A percentile compares a stretch with the other conserved stretches of the same genome.
These are phyloP conservation scores for Phytophthora litchii DNA, from an alignment of 352 stramenopile genomes.

Conservation along the genomic window DNA sequence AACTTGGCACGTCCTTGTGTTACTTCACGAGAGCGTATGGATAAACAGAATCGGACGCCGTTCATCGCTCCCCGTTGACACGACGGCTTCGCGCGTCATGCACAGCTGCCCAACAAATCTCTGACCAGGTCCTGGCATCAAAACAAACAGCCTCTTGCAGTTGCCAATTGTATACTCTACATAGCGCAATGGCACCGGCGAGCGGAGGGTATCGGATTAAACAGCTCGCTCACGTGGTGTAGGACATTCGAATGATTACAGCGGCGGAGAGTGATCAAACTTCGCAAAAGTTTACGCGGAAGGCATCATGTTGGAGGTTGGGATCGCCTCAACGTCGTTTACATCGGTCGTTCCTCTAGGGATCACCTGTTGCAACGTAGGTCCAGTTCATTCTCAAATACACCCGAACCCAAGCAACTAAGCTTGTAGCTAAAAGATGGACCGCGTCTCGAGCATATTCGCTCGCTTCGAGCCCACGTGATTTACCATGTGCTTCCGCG, in stretches of 20 bases:
- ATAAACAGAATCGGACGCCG: slow-evolving; percentile 19
- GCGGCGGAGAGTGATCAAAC: slow-evolving; percentile 3
- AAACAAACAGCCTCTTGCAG: slow-evolving; percentile 5
- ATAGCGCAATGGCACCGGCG: slow-evolving; percentile 2
- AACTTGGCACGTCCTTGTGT: neutral
- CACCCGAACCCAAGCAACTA: neutral
- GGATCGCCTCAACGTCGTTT: too few species aligned
- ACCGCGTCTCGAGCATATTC: slow-evolving; percentile 28
- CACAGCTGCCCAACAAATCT: slow-evolving; percentile 9
- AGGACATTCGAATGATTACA: slow-evolving; percentile 3
- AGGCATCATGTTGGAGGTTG: too few species aligned
- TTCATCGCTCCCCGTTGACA: slow-evolving; percentile 11
- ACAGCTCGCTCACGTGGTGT: slow-evolving; percentile 3
- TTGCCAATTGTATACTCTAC: neutral
- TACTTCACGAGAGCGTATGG: neutral
- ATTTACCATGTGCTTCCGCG: slow-evolving; percentile 26
- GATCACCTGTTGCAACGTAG: slow-evolving; percentile 18
- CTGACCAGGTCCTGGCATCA: neutral
- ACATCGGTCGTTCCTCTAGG: neutral
- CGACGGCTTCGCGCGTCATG: slow-evolving; percentile 10
- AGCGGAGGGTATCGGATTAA: slow-evolving; percentile 6
- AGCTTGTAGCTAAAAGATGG: slow-evolving; percentile 7
- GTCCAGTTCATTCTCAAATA: slow-evolving; percentile 7
- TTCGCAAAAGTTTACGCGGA: slow-evolving; percentile 2
- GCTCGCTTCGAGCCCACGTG: slow-evolving; percentile 22